Evolutionary conservation across 441 rosid genomes (phyloP).

Genomic region (Jatropha podagrica): DNA sequence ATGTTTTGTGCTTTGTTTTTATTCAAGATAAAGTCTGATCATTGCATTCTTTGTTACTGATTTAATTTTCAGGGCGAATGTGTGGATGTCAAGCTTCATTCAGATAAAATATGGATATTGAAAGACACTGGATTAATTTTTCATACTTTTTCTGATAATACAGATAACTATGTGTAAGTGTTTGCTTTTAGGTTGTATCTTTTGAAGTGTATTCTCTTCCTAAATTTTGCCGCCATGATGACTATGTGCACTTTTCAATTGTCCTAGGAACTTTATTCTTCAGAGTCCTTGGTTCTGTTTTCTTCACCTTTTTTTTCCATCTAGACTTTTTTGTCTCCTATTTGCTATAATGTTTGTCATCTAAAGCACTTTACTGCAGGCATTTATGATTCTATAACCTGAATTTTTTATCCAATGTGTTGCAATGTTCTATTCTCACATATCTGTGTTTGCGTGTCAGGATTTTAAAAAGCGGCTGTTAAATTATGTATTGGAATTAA

Average conservation of each 20-base stretch:
- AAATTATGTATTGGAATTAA: not conserved
- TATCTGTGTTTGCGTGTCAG: not conserved
- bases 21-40: slow-evolving; percentile 13
- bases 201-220: not conserved
- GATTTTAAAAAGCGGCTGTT: not conserved
- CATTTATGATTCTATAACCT: not conserved
- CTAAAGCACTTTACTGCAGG: not conserved
- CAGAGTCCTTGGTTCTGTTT: not conserved
- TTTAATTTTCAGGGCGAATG: slow-evolving; percentile 61
- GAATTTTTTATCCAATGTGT: slow-evolving; percentile 2
- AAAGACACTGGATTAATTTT: slow-evolving; percentile 62
- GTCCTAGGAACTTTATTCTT: not conserved
- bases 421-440: not conserved
- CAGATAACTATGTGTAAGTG: slow-evolving; percentile 52
- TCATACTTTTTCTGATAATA: slow-evolving; percentile 34
- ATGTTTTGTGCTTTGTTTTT: slow-evolving; percentile 11
- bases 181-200: slow-evolving; percentile 5
- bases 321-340: not conserved
- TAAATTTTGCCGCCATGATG: not conserved
- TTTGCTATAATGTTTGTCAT: not conserved
- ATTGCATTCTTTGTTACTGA: slow-evolving; percentile 20
- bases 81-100: slow-evolving; percentile 73
- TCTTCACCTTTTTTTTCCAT: not conserved
- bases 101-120: slow-evolving; percentile 72
- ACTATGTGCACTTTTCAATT: not conserved